These are phyloP conservation scores for Aspergillus taichungensis DNA, from an alignment of 495 filamentous ascomycete genomes.

Conservation along the genomic window DNA sequence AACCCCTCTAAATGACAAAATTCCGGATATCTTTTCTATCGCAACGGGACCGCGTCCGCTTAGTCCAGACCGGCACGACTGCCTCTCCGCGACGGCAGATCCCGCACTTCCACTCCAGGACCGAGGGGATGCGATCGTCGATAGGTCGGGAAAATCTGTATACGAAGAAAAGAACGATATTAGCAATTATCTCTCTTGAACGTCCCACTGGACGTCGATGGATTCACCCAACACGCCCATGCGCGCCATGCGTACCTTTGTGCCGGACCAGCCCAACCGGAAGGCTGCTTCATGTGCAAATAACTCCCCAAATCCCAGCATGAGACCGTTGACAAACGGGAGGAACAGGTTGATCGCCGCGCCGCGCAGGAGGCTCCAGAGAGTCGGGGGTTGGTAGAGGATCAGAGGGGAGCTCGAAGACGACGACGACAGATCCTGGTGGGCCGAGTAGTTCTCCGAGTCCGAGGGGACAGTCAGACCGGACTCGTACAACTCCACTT, in stretches of 20 bases:
- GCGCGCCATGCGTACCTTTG: conserved; percentile 57
- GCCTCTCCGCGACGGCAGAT: conserved; percentile 38
- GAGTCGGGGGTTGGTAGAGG: conserved; percentile 78
- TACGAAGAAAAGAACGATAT: conserved; percentile 1
- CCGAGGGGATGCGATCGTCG: conserved; percentile 51
- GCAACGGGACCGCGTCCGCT: too few species aligned
- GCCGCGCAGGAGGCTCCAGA: conserved; percentile 76
- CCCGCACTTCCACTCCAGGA: conserved; percentile 56
- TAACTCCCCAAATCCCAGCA: conserved; percentile 95
- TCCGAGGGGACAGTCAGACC: conserved; percentile 80
- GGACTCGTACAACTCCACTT: conserved; percentile 62
- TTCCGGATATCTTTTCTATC: too few species aligned
- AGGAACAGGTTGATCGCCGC: conserved; percentile 91
- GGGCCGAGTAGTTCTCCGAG: conserved; percentile 79
- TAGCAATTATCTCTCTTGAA: neutral
- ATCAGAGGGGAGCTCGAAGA: conserved; percentile 69
- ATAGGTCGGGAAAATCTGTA: conserved; percentile 56
- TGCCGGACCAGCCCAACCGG: conserved; percentile 82
- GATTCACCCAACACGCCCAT: neutral
- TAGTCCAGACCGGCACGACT: conserved; percentile 22
- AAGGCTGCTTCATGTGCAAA: conserved; percentile 94
- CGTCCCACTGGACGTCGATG: too few species aligned
- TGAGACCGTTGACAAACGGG: conserved; percentile 95
- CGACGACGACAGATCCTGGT: conserved; percentile 53
- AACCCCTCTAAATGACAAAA: conserved; percentile 6